These are phyloP conservation scores for Saxispiralis lemnorum DNA, from an alignment of 495 filamentous ascomycete genomes.

Conservation along the genomic window DNA sequence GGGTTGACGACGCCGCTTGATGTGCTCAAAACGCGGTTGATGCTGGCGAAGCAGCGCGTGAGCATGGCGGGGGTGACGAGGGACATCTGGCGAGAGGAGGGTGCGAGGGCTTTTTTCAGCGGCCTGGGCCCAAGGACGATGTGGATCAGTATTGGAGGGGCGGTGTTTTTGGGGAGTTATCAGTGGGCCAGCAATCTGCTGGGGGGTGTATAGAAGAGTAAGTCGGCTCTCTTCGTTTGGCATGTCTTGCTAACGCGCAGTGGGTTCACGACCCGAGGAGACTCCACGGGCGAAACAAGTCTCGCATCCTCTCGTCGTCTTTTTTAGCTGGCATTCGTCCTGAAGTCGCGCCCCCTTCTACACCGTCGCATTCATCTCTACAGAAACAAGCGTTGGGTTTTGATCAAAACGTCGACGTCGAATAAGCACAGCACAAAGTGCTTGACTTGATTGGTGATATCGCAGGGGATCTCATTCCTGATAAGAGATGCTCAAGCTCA, in stretches of 20 bases:
- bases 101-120: constrained; percentile 62
- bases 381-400: too few relatives aligned
- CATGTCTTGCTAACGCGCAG: not conserved
- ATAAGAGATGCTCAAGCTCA: too few relatives aligned
- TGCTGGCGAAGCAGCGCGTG: constrained; percentile 51
- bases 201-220: constrained; percentile 11
- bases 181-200: constrained; percentile 31
- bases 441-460: too few relatives aligned
- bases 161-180: constrained; percentile 90
- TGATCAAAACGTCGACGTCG: too few relatives aligned
- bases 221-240: not conserved
- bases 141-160: constrained; percentile 89
- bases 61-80: constrained; percentile 40
- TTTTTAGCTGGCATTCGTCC: too few relatives aligned
- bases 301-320: too few relatives aligned
- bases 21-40: constrained; percentile 90
- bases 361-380: too few relatives aligned
- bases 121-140: constrained; percentile 76
- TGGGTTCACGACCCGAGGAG: not conserved
- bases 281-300: too few relatives aligned
- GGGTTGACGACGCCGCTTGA: constrained; percentile 84
- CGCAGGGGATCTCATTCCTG: too few relatives aligned
- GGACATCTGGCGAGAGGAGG: constrained; percentile 50
- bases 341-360: too few relatives aligned
- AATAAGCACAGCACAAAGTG: too few relatives aligned